These are phyloP conservation scores for Eucalyptus fibrosa DNA, from an alignment of 345 rosid species.

Conservation along the genomic window DNA sequence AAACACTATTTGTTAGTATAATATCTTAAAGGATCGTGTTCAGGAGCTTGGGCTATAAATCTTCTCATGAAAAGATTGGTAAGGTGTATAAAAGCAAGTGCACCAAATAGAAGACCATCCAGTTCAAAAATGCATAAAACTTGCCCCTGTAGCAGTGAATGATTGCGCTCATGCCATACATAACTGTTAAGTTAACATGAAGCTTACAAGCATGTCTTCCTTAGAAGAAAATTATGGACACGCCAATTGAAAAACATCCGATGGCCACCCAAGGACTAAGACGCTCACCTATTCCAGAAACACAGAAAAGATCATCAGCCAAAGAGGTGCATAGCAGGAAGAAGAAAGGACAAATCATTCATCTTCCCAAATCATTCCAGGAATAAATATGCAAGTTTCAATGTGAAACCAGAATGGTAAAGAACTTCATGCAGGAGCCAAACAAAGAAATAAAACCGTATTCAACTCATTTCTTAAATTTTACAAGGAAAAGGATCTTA, in stretches of 20 bases:
- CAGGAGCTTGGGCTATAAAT: neutral
- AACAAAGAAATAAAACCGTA: neutral
- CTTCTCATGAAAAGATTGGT: neutral
- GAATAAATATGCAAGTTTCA: neutral
- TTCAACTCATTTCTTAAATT: neutral
- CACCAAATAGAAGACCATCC: neutral
- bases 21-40: neutral
- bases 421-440: neutral
- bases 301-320: neutral
- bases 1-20: neutral
- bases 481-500: neutral
- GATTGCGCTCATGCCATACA: neutral
- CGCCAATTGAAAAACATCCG: constrained; percentile 89
- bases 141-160: neutral
- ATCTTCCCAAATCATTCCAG: neutral
- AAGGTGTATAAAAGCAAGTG: neutral
- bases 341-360: neutral
- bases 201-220: neutral
- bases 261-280: constrained; percentile 90
- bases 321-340: neutral
- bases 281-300: constrained; percentile 60
- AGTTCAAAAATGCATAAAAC: neutral
- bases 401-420: neutral
- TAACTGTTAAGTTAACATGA: neutral
- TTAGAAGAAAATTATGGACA: constrained; percentile 81